A percentile compares a stretch with the other conserved stretches of the same genome.
These are phyloP conservation scores for Juncus inflexus DNA, from an alignment of 176 grass and related monocot genomes.

Conservation along the genomic window DNA sequence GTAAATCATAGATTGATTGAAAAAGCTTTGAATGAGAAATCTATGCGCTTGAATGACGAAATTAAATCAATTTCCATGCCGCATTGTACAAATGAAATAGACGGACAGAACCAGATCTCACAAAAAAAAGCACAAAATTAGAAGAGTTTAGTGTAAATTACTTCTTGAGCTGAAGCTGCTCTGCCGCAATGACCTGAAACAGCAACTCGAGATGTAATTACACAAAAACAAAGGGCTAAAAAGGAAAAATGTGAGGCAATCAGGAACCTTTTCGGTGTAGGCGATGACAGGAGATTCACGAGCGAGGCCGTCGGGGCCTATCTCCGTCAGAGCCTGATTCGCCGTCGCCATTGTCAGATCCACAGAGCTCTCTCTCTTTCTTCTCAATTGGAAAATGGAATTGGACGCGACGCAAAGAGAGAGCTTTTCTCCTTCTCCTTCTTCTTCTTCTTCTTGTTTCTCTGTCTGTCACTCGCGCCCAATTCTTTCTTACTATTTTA, in stretches of 20 bases:
- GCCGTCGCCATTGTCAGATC: slow-evolving; percentile 40
- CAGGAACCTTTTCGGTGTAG: slow-evolving; percentile 87
- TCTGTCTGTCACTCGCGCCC: slow-evolving; percentile 1
- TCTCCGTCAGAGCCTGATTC: slow-evolving; percentile 48
- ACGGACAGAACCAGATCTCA: slow-evolving; percentile 7
- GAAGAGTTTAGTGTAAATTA: slow-evolving; percentile 28
- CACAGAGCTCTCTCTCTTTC: slow-evolving; percentile 6
- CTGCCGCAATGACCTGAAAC: slow-evolving; percentile 68
- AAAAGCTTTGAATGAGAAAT: background rate
- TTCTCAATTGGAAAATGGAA: background rate
- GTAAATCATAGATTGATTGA: no score
- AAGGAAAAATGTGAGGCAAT: background rate
- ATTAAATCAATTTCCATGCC: background rate
- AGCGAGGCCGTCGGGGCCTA: slow-evolving; percentile 79
- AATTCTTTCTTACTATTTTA: background rate
- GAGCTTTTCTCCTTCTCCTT: background rate
- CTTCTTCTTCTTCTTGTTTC: background rate
- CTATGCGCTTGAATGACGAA: background rate
- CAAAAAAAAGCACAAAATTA: slow-evolving; percentile 4
- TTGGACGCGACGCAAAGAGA: background rate
- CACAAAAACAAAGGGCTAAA: background rate
- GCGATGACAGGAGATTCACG: slow-evolving; percentile 69
- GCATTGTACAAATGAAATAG: slow-evolving; percentile 21
- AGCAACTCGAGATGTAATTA: background rate
- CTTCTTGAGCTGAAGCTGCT: slow-evolving; percentile 93